phyloP scores from a whole-genome alignment of 1,284 basidiomycete species.

The Leccinum angustisporum region DNA sequence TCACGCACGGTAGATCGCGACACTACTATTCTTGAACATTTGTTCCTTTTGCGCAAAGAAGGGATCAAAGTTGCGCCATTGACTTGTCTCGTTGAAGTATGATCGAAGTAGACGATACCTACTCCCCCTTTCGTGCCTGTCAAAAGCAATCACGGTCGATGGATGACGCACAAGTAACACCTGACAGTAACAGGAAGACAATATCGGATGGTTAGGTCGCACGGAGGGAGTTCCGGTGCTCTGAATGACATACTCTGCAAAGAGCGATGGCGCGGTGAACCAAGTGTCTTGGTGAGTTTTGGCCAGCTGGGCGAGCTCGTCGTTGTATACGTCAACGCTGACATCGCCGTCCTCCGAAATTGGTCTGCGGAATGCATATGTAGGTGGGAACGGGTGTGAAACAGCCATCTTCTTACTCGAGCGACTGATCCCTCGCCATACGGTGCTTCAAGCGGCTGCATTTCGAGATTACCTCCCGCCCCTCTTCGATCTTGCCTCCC shows the following conservation, averaged over 20 bases:
- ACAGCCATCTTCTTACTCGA: constrained; percentile 54
- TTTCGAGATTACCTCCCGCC: constrained; percentile 77
- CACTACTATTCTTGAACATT: constrained; percentile 80
- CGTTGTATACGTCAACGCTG: constrained; percentile 71
- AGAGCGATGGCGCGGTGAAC: constrained; percentile 94
- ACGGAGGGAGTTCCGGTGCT: background rate
- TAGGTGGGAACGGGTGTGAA: background rate
- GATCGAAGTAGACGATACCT: constrained; percentile 87
- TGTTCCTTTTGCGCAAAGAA: constrained; percentile 82
- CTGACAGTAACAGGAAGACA: constrained; percentile 33
- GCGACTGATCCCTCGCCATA: constrained; percentile 77
- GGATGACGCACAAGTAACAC: constrained; percentile 57
- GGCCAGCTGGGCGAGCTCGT: constrained; percentile 57
- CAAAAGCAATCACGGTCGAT: background rate
- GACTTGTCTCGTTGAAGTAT: constrained; percentile 66
- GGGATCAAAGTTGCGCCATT: constrained; percentile 85
- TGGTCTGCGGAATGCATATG: constrained; percentile 42
- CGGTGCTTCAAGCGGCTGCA: constrained; percentile 86
- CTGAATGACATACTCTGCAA: constrained; percentile 72
- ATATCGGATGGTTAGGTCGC: background rate
- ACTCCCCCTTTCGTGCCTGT: background rate
- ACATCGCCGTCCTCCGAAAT: constrained; percentile 75
- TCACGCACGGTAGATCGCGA: constrained; percentile 70
- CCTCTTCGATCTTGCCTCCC: constrained; percentile 59
- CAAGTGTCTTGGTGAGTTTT: constrained; percentile 67